phyloP scores from a whole-genome alignment of 768 basidiomycete species.

The Galerina marginata region DNA sequence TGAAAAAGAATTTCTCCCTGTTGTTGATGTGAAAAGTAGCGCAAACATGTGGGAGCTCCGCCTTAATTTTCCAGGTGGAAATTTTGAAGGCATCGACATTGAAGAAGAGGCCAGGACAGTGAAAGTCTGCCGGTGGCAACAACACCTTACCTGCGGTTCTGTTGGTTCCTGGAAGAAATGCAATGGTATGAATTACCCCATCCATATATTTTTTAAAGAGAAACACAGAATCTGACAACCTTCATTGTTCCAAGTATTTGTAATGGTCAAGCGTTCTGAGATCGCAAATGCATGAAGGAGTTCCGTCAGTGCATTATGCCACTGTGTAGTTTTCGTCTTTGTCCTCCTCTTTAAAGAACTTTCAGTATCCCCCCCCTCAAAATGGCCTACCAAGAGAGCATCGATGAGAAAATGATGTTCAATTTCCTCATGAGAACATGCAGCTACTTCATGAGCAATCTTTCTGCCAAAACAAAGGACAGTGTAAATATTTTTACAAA shows the following conservation, averaged over 20 bases:
- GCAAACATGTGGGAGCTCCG: conserved; percentile 45
- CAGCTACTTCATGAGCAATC: too few species aligned
- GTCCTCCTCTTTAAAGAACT: too few species aligned
- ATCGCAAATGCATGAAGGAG: conserved; percentile 30
- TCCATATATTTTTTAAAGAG: background rate
- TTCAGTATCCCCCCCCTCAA: too few species aligned
- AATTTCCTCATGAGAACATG: too few species aligned
- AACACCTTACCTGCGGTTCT: conserved; percentile 43
- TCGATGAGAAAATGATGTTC: too few species aligned
- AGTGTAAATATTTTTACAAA: too few species aligned
- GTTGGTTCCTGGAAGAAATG: conserved; percentile 45
- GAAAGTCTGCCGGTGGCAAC: conserved; percentile 43
- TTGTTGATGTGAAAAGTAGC: too few species aligned
- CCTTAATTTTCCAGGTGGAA: conserved; percentile 40
- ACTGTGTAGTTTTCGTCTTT: too few species aligned
- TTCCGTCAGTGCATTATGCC: too few species aligned
- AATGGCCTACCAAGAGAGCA: too few species aligned
- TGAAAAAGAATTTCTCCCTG: too few species aligned
- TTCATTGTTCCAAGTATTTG: conserved; percentile 24
- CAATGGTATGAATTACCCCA: conserved; percentile 40
- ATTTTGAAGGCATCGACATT: conserved; percentile 41
- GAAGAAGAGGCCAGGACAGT: conserved; percentile 43
- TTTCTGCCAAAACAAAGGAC: too few species aligned
- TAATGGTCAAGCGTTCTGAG: conserved; percentile 33
- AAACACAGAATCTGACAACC: background rate